Evolutionary conservation across 2,329 filamentous ascomycete genomes (phyloP).

Genomic region (Aspergillus chevalieri): DNA sequence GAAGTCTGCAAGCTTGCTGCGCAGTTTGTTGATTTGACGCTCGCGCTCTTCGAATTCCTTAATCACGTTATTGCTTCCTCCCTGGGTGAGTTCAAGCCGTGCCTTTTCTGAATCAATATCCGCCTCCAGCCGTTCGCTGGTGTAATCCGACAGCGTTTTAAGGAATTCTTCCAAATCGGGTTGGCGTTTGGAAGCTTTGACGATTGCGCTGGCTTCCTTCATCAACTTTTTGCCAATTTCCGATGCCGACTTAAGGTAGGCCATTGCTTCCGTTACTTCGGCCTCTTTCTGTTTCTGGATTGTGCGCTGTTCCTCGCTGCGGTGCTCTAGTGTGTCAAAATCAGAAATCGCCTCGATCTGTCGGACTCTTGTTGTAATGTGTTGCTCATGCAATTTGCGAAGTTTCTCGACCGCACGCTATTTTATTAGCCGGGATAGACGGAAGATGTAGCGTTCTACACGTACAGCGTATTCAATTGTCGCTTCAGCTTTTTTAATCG

Average conservation of each 20-base stretch:
- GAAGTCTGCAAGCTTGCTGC: slow-evolving; percentile 52
- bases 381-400: slow-evolving; percentile 54
- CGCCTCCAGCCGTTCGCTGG: slow-evolving; percentile 59
- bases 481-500: slow-evolving; percentile 52
- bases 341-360: slow-evolving; percentile 81
- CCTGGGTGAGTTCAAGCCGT: slow-evolving; percentile 72
- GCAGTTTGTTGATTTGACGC: slow-evolving; percentile 62
- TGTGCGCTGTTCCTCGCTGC: slow-evolving; percentile 56
- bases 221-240: slow-evolving; percentile 12
- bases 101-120: slow-evolving; percentile 70
- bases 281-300: slow-evolving; percentile 37
- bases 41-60: slow-evolving; percentile 70
- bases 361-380: slow-evolving; percentile 65
- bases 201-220: slow-evolving; percentile 13
- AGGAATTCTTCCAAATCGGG: slow-evolving; percentile 34
- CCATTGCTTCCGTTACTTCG: slow-evolving; percentile 32
- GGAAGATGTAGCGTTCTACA: slow-evolving; percentile 1
- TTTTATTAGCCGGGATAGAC: not conserved
- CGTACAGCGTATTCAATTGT: slow-evolving; percentile 53
- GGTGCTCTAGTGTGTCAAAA: slow-evolving; percentile 58
- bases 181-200: slow-evolving; percentile 8
- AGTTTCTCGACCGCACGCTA: slow-evolving; percentile 58
- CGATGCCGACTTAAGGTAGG: slow-evolving; percentile 27
- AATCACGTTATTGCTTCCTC: slow-evolving; percentile 68
- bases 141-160: slow-evolving; percentile 45